These are phyloP conservation scores for Tolypocladium endophyticum DNA, from an alignment of 2,329 filamentous ascomycete genomes.

Conservation along the genomic window DNA sequence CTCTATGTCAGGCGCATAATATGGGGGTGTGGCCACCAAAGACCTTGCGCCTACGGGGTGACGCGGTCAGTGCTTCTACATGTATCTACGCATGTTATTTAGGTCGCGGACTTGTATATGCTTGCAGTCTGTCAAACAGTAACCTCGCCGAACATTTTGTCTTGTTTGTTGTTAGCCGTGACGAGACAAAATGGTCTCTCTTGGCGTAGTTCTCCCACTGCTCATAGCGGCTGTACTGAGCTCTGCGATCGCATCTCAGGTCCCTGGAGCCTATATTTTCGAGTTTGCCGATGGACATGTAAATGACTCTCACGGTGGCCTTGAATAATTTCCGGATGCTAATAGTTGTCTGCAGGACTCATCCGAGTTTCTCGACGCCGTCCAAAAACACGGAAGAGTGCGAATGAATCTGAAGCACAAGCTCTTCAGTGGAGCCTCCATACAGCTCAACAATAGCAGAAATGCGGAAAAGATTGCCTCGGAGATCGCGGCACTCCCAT, in stretches of 20 bases:
- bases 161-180: too few species aligned
- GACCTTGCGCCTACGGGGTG: too few species aligned
- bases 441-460: slow-evolving; percentile 36
- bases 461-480: slow-evolving; percentile 31
- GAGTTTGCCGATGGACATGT: slow-evolving; percentile 41
- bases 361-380: background rate
- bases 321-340: background rate
- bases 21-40: too few species aligned
- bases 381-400: slow-evolving; percentile 19
- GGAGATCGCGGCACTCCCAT: slow-evolving; percentile 28
- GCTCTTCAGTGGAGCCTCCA: slow-evolving; percentile 43
- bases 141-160: too few species aligned
- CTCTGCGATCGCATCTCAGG: background rate
- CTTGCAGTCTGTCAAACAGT: too few species aligned
- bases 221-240: too few species aligned
- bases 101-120: too few species aligned
- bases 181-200: too few species aligned
- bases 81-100: too few species aligned
- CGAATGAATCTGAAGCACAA: slow-evolving; percentile 37
- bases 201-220: too few species aligned
- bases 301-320: slow-evolving; percentile 1
- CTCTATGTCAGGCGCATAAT: too few species aligned
- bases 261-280: slow-evolving; percentile 41
- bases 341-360: background rate
- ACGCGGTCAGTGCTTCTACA: too few species aligned